A percentile compares a stretch with the other conserved stretches of the same genome.
Evolutionary conservation across 1,284 basidiomycete genomes (phyloP).

Genomic region (Earliella scabrosa): DNA sequence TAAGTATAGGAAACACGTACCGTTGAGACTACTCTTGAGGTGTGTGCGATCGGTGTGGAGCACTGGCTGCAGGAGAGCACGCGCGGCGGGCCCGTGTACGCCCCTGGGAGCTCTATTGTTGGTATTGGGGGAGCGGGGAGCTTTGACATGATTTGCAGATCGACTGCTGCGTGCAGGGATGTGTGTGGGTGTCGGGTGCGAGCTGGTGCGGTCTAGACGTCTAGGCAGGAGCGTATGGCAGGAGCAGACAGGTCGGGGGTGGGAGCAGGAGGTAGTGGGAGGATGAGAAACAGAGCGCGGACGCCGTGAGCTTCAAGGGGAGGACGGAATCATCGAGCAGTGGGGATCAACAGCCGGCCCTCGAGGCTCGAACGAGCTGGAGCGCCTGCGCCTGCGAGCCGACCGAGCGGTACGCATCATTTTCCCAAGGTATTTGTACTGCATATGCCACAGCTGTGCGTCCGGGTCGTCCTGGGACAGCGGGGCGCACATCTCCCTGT

Average conservation of each 20-base stretch:
- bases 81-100: slow-evolving; percentile 16
- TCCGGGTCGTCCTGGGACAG: too few species aligned
- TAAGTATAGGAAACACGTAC: slow-evolving; percentile 5
- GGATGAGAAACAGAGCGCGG: slow-evolving; percentile 10
- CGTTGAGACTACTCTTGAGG: slow-evolving; percentile 19
- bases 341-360: neutral
- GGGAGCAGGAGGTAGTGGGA: neutral
- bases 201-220: neutral
- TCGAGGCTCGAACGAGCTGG: slow-evolving; percentile 1
- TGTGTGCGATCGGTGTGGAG: slow-evolving; percentile 17
- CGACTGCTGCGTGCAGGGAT: too few species aligned
- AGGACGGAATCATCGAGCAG: neutral
- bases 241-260: neutral
- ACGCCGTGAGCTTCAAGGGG: slow-evolving; percentile 5
- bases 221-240: neutral
- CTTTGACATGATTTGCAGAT: slow-evolving; percentile 7
- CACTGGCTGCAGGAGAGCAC: slow-evolving; percentile 19
- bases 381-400: slow-evolving; percentile 19
- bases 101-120: neutral
- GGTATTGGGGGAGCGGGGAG: neutral
- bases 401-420: slow-evolving; percentile 18
- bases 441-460: too few species aligned
- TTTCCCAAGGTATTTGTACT: too few species aligned
- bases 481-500: too few species aligned
- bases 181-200: neutral